phyloP scores from a whole-genome alignment of 73 alveolate species.

The Paramecium pentaurelia region DNA sequence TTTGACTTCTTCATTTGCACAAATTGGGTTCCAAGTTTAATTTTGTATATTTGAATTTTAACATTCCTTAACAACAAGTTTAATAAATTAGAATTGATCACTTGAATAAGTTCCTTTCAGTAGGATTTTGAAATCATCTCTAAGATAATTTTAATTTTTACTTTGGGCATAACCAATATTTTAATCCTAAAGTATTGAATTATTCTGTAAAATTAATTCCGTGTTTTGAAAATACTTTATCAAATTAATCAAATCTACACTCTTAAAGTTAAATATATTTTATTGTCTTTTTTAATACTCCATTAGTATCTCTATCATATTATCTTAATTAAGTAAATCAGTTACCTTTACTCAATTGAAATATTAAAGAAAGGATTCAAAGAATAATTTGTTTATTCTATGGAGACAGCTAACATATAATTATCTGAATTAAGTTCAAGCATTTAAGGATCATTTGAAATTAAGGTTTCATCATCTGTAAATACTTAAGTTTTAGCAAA shows the following conservation, averaged over 20 bases:
- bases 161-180: slow-evolving; percentile 25
- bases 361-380: slow-evolving; percentile 4
- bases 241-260: background rate
- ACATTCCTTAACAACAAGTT: background rate
- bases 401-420: slow-evolving; percentile 14
- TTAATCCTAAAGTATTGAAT: background rate
- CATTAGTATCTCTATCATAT: background rate
- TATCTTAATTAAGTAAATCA: background rate
- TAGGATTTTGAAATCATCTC: background rate
- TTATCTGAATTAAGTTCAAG: background rate
- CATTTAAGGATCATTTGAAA: background rate
- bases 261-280: background rate
- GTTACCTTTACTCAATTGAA: background rate
- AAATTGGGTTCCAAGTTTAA: background rate
- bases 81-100: background rate
- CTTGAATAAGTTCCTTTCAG: slow-evolving; percentile 5
- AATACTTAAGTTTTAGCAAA: background rate
- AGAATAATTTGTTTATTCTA: background rate
- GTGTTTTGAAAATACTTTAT: background rate
- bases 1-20: background rate
- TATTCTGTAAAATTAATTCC: background rate
- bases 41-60: background rate
- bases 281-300: background rate
- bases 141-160: background rate
- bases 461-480: background rate